Evolutionary conservation across 208 protist species (phyloP), one percentile per base, ranked within the genome.

Genomic region (Trypanosoma vivax): DNA sequence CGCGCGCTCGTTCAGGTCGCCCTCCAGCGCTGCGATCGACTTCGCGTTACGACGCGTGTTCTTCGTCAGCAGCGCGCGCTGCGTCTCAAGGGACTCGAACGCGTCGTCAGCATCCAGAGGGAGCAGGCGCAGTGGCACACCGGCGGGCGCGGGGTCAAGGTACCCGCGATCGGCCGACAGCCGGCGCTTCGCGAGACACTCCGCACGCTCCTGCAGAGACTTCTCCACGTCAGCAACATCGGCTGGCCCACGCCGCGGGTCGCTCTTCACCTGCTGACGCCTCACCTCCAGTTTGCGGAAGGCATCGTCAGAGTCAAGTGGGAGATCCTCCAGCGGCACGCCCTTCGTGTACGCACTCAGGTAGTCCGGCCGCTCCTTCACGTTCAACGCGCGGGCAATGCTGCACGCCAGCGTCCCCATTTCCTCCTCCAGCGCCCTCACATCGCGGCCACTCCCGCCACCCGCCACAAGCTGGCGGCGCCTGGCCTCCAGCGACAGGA

Each of bases 341-440:
- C 76, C 76, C 53, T 73, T 81, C 47, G 72, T 76, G n/a, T 50
- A 51, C 6, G 57, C 59, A 30, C 63, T 60, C 38, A 89, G 60
- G 61, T 68, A 89, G 39, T 72, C 65, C 1, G 71, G 76, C 19
- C 83, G 76, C 42, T 91, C 77, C 6, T 64, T 66, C 38, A 73
- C 71, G 62, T 86, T 87, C 43, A 87, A 50, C 46, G 72, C 43
- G 35, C 80, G 74, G 18, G 83, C 83, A 9, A 91, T 65, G 30
- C 79, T 72, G 42, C 81, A 69, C 2, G 72, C 70, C 29, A 80
- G 65, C 54, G 83, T 76, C 52, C 84, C 81, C 74, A 90, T 75
- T 34, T 62, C 56, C 27, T 86, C 65, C 69, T 89, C 77, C 63
- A 82, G 65, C 30, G 70, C 67, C 21, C 54, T 37, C 7, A 87